Base-by-base conservation (phyloP, 805 yeast species). In the Kuraishia borneana region DNA sequence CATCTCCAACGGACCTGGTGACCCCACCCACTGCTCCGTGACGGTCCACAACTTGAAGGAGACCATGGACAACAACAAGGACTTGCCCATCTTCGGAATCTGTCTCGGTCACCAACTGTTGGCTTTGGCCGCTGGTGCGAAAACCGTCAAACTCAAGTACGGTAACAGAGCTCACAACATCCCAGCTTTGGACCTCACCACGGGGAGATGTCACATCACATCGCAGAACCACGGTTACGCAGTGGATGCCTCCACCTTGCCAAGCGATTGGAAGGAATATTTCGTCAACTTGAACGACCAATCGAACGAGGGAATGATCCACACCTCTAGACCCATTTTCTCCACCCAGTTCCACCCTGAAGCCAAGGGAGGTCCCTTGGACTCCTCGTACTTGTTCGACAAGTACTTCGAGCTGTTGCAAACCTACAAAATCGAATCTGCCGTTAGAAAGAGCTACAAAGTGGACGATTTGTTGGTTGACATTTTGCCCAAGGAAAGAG, bases 91-190 rank as follows among this genome's bases (percentile, higher is more conserved):
- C 46, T 92, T 92, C 55, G 99, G 99, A 47, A 94, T 92, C 52
- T 94, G 98, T 62, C 67, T 92, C 46, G 99, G 99, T 30, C 98
- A 92, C 63, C 99, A 94, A 65, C 70, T 92, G 48, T 70, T 92
- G 45, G 96, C 97, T 7, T 70, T 89, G 42, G 98, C 98, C 10
- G 71, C 87, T 12, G 98, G 97, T 38, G 97, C 95, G 21, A 76
- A 77, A 51, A 92, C 98, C 32, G 56, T 80, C 51, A 92, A 94
- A 63, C 69, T 92, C 71, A 88, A 85, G 61, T 92, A 88, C 56
- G 99, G 99, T 63, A 92, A 92, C 71, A 81, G 98, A 63, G 99
- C 96, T 19, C 98, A 94, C 64, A 92, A 92, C 58, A 94, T 94
- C 43, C 98, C 99, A 38, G 94, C 95, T 10, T 70, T 88, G 54